Base-by-base conservation (phyloP, 2,329 filamentous ascomycete genomes). In the Penicillium occitanis region DNA sequence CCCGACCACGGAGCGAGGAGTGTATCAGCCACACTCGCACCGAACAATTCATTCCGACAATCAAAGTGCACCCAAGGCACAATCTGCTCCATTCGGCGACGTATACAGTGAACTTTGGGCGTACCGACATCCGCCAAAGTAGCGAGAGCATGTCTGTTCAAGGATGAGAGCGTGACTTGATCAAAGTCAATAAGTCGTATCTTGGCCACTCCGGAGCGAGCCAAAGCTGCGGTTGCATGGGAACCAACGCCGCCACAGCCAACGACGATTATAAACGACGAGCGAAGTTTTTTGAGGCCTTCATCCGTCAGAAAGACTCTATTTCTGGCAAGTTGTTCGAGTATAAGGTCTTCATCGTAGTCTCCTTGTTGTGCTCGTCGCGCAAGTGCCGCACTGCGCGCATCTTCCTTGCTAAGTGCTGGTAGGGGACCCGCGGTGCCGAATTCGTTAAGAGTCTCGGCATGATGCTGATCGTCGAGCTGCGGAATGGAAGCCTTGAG, bases 71-170 rank as follows among this genome's bases (percentile, higher is more conserved):
- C 91, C 95, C 95, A 99, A 0, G 95, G 95, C 1, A 91, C 87
- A 69, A 99, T 90, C 71, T 95, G 92, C 71, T 95, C 87, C 69
- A 99, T 81, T 37, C 94, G 84, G 66, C 88, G 88, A 72, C 89
- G 86, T 61, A 99, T 86, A 72, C 92, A 95, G 65, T 91, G 87
- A 1, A 99, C 95, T 80, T 99, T 99, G 8, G 93, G 88, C 13
- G 90, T 92, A 28, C 95, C 95, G 1, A 99, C 95, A 73, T 99
- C 95, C 17, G 92, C 91, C 6, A 98, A 84, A 0, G 94, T 98
- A 5, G 95, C 95, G 1, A 99, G 90, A 8, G 95, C 93, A 79
- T 99, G 95, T n/a, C 95, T 85, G 78, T 99, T 99, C 64, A 99
- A 82, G 2, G 93, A 97, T 69, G 92, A 96, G 53, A 99, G 84